Conservation (phyloP, 164 flowering plant species). For the Brasenia schreberi region DNA sequence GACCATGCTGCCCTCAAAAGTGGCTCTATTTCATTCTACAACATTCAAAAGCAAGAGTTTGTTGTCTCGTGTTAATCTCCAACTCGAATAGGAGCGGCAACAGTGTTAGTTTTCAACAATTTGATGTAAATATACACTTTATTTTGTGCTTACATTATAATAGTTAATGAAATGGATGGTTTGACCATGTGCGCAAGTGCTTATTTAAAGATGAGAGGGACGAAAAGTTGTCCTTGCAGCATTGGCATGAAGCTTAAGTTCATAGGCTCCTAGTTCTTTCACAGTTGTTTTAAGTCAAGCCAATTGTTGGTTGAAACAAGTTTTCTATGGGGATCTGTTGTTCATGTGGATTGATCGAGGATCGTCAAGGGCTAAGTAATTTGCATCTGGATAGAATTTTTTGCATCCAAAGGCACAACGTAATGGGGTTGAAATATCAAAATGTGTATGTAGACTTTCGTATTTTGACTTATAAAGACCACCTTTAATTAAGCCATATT, state of each 20-base stretch:
- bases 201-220: conserved; percentile 67
- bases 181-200: conserved; percentile 57
- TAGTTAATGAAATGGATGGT: neutral
- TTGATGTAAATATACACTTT: neutral
- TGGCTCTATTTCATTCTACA: conserved; percentile 42
- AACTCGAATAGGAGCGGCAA: conserved; percentile 41
- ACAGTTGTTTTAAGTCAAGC: conserved; percentile 1
- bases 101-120: conserved; percentile 23
- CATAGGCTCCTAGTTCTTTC: neutral
- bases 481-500: too few species aligned
- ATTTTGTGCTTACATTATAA: neutral
- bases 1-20: conserved; percentile 38
- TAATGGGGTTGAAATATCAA: too few species aligned
- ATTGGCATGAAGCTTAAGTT: conserved; percentile 83
- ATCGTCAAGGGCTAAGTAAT: too few species aligned
- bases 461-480: too few species aligned
- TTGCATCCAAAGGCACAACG: too few species aligned
- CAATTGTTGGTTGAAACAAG: too few species aligned
- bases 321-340: too few species aligned
- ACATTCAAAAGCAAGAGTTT: conserved; percentile 30
- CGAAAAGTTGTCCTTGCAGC: conserved; percentile 48
- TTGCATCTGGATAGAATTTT: too few species aligned
- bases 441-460: too few species aligned
- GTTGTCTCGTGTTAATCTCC: conserved; percentile 46
- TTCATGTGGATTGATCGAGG: too few species aligned